Conservation (phyloP, 176 grass and related monocot species). For the Aechmea fasciata region DNA sequence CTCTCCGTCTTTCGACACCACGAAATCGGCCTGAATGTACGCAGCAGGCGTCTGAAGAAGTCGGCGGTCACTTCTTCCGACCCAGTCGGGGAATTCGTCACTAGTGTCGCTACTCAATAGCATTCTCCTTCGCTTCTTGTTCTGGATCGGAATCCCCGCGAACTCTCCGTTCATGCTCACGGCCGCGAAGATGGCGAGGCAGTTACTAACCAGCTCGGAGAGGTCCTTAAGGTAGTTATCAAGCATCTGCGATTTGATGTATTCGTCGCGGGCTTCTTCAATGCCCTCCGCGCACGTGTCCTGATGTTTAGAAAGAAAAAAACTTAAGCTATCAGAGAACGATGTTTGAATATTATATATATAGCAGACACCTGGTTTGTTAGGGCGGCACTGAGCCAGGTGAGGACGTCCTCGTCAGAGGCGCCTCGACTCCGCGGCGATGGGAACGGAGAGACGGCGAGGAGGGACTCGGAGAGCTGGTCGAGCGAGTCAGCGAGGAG, state of each 20-base stretch:
- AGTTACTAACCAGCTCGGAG: slow-evolving; percentile 40
- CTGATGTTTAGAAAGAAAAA: neutral
- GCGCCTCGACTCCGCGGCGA: neutral
- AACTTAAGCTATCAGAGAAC: too few species aligned
- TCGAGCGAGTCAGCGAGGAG: slow-evolving; percentile 36
- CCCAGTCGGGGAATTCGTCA: slow-evolving; percentile 37
- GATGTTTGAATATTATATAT: too few species aligned
- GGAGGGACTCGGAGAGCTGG: slow-evolving; percentile 27
- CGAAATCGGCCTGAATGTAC: slow-evolving; percentile 42
- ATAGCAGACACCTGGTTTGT: slow-evolving; percentile 15
- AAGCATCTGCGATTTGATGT: slow-evolving; percentile 28
- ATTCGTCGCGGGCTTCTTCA: slow-evolving; percentile 17
- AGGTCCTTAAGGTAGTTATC: slow-evolving; percentile 26
- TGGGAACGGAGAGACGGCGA: neutral
- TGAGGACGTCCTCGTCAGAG: slow-evolving; percentile 34
- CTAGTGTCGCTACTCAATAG: slow-evolving; percentile 13
- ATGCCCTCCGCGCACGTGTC: slow-evolving; percentile 48
- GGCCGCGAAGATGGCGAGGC: slow-evolving; percentile 48
- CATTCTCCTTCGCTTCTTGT: slow-evolving; percentile 17
- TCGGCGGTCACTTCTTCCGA: slow-evolving; percentile 26
- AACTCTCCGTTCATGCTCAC: slow-evolving; percentile 23
- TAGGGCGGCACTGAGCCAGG: slow-evolving; percentile 50
- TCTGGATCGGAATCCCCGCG: slow-evolving; percentile 27
- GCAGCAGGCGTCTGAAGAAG: slow-evolving; percentile 23
- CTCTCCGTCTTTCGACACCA: slow-evolving; percentile 37